Percentiles rank a stretch among this genome's conserved stretches.
Conservation (phyloP, 1,139 yeast species). For the Candida neerlandica region DNA sequence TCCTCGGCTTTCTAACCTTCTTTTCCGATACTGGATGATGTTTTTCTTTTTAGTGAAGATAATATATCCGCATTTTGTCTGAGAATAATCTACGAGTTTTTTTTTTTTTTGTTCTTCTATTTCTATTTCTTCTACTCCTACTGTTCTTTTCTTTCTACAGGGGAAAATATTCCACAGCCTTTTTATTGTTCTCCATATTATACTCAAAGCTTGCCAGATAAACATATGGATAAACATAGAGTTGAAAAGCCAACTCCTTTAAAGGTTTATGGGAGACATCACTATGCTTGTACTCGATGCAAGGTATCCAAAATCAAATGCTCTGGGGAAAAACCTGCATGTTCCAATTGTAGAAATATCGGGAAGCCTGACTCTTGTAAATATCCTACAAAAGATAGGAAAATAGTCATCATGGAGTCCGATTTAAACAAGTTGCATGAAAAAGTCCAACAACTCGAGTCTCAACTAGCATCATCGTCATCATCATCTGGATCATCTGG, state of each 20-base stretch:
- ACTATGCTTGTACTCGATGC: conserved; percentile 46
- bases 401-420: conserved; percentile 54
- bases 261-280: conserved; percentile 44
- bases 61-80: too few relatives aligned
- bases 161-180: too few relatives aligned
- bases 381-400: conserved; percentile 53
- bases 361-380: conserved; percentile 40
- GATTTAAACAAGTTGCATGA: conserved; percentile 48
- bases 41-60: too few relatives aligned
- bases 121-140: too few relatives aligned
- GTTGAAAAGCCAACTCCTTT: conserved; percentile 36
- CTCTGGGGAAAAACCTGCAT: conserved; percentile 49
- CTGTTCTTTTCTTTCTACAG: too few relatives aligned
- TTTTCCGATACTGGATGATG: too few relatives aligned
- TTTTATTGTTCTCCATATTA: too few relatives aligned
- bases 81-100: too few relatives aligned
- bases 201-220: too few relatives aligned
- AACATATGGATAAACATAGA: not conserved
- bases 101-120: too few relatives aligned
- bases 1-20: too few relatives aligned
- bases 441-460: conserved; percentile 27
- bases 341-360: conserved; percentile 40
- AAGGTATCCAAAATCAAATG: conserved; percentile 40
- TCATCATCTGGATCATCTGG: not conserved
- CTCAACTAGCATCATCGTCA: not conserved